These are phyloP conservation scores for Globisporangium orthogonon DNA, from an alignment of 352 stramenopile genomes.

Conservation along the genomic window DNA sequence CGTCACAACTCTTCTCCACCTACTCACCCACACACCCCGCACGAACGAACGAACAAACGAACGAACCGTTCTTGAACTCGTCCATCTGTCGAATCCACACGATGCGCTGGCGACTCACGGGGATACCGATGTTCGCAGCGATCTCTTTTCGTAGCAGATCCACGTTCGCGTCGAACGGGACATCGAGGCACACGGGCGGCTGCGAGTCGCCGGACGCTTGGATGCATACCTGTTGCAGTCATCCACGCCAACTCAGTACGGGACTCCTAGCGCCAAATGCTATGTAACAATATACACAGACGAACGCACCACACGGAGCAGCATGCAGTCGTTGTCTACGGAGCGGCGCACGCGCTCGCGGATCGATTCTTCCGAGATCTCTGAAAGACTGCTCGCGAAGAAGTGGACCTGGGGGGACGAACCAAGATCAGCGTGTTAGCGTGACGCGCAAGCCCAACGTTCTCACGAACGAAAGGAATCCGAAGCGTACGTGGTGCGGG, in stretches of 20 bases:
- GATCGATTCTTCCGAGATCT: slow-evolving; percentile 84
- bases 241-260: neutral
- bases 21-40: no score
- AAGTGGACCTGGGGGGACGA: slow-evolving; percentile 63
- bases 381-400: slow-evolving; percentile 63
- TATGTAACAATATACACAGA: neutral
- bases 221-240: slow-evolving; percentile 57
- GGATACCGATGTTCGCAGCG: slow-evolving; percentile 74
- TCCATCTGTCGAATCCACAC: slow-evolving; percentile 87
- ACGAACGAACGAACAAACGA: neutral
- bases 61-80: slow-evolving; percentile 72
- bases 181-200: slow-evolving; percentile 71
- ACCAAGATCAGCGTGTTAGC: no score
- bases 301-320: slow-evolving; percentile 68
- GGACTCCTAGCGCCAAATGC: neutral
- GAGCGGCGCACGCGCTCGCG: slow-evolving; percentile 74
- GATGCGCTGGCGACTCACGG: slow-evolving; percentile 75
- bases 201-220: slow-evolving; percentile 77
- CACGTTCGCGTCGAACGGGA: slow-evolving; percentile 75
- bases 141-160: slow-evolving; percentile 72
- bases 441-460: neutral
- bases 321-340: slow-evolving; percentile 84
- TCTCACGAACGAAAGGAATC: neutral
- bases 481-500: slow-evolving; percentile 68
- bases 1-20: neutral